These are phyloP conservation scores for Hapsidospora chrysogenum DNA, from an alignment of 495 filamentous ascomycete genomes.

Conservation along the genomic window DNA sequence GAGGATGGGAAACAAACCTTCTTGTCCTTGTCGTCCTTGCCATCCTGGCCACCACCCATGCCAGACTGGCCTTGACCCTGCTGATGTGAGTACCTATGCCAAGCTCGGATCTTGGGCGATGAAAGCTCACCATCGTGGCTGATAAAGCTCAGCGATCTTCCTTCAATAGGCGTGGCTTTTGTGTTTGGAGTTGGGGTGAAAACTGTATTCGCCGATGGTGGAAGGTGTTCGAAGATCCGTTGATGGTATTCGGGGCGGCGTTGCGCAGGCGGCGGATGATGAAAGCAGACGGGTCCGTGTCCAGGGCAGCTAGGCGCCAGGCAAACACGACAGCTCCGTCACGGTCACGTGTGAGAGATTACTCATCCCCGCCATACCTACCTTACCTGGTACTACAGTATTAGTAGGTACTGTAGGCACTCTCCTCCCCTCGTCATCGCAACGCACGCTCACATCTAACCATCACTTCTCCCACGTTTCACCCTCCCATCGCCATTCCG, in stretches of 20 bases:
- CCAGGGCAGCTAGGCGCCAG: conserved; percentile 8
- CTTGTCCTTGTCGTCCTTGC: conserved; percentile 79
- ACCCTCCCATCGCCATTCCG: too few relatives aligned
- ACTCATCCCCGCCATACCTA: not conserved
- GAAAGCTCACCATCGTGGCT: conserved; percentile 11
- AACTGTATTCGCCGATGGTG: too few relatives aligned
- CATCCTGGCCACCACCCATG: conserved; percentile 54
- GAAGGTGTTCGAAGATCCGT: too few relatives aligned
- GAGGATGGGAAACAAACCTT: conserved; percentile 42
- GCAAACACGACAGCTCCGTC: conserved; percentile 8
- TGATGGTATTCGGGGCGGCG: conserved; percentile 1
- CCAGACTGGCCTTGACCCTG: conserved; percentile 82
- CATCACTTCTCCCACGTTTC: too few relatives aligned
- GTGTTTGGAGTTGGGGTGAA: not conserved
- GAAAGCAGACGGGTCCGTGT: too few relatives aligned
- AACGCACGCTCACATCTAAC: too few relatives aligned
- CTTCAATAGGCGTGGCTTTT: not conserved
- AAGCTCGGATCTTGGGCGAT: not conserved
- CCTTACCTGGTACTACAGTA: too few relatives aligned
- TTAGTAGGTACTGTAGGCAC: too few relatives aligned
- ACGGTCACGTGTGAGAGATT: conserved; percentile 2
- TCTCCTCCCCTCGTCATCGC: too few relatives aligned
- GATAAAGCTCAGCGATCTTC: too few relatives aligned
- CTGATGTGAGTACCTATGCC: not conserved
- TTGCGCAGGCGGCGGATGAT: not conserved